Evolutionary conservation across 192 early-diverging fungal species (phyloP), one percentile per base, ranked within the genome.

Genomic region (Backusella morwellensis): DNA sequence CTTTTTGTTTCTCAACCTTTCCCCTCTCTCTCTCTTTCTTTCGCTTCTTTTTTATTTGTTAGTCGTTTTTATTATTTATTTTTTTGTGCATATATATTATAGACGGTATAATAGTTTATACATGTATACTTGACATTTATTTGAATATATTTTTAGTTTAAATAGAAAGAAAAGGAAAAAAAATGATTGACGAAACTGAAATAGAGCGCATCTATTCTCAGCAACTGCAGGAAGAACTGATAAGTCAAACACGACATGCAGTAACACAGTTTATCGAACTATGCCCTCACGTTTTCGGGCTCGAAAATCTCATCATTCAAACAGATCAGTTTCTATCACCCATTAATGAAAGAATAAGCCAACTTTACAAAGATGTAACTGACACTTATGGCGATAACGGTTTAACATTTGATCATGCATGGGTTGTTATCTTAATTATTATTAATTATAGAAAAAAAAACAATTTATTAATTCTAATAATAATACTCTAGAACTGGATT

Each of bases 401-500:
- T 7, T 26, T 82, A 9, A 29, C 21, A 19, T 82, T 82, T 73
- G 80, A 82, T 63, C 68, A 78, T 70, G 63, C 73, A 9, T 82
- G 80, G 80, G 77, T 82, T 34, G 34, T 17, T 54, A 29, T 23
- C 11, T 29, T n/a, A 15, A 50, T 36, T 12, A 35, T n/a, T 29
- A 23, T n/a, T 54, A 70, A 9, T 44, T 1, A 15, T 26, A 44
- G 15, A 44, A 17, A 44, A 11, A 38, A 23, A 42, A 21, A 29
- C 50, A 19, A 34, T 17, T 44, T 72, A 50, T 17, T 32, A 19
- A 47, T n/a, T 71, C 36, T 47, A 15, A 35, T 42, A 59, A 32
- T 56, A 72, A 36, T 66, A 42, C 29, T 35, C n/a, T 71, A 81
- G 80, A 76, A 81, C 36, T 81, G 80, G 80, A 68, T 72, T 36